Percentiles rank a stretch among this genome's conserved stretches.
Evolutionary conservation across 495 filamentous ascomycete genomes (phyloP).

Genomic region (Podospora didyma): DNA sequence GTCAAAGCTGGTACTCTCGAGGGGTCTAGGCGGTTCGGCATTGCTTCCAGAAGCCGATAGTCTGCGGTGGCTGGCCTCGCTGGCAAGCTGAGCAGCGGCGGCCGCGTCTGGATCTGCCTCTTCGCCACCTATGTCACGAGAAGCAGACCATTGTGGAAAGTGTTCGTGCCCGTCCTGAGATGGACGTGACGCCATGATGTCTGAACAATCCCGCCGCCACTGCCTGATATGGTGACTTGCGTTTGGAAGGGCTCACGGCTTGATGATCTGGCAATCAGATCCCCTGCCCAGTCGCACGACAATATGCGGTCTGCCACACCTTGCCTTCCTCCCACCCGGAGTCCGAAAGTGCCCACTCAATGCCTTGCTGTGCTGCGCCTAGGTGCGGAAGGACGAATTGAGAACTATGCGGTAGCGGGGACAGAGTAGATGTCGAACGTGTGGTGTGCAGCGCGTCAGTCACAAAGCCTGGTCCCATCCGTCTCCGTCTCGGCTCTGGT

Average conservation of each 20-base stretch:
- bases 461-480: background rate
- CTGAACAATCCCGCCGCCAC: background rate
- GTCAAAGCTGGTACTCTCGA: background rate
- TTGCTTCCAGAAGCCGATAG: conserved; percentile 17
- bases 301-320: background rate
- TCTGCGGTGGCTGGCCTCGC: conserved; percentile 19
- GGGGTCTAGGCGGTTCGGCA: conserved; percentile 4
- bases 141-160: background rate
- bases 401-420: background rate
- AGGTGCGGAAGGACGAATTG: background rate
- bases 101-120: conserved; percentile 7
- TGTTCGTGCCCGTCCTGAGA: background rate
- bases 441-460: background rate
- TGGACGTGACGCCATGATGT: conserved; percentile 15
- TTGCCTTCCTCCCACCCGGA: background rate
- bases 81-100: conserved; percentile 18
- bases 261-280: conserved; percentile 13
- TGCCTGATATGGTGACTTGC: conserved; percentile 11
- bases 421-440: background rate
- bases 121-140: background rate
- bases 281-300: background rate
- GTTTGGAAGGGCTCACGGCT: conserved; percentile 5
- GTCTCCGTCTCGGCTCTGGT: background rate
- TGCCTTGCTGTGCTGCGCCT: too few relatives aligned
- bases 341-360: too few relatives aligned